Evolutionary conservation across 805 yeast species (phyloP).

Genomic region (Saturnispora sanitii): DNA sequence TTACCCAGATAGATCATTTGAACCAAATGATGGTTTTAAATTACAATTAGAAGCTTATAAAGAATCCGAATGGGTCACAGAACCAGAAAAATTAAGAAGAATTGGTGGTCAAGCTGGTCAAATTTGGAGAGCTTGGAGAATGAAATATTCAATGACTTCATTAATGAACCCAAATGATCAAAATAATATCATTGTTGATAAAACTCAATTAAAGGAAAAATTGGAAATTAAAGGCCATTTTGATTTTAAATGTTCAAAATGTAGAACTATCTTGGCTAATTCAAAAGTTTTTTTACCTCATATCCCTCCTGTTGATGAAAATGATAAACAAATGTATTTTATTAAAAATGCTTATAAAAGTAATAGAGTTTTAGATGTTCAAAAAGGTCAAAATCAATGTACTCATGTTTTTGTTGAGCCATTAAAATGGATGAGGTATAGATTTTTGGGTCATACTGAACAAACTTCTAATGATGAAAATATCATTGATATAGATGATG

Average conservation of each 20-base stretch:
- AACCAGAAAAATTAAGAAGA: conserved; percentile 19
- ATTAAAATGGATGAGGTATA: conserved; percentile 81
- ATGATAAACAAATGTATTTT: conserved; percentile 57
- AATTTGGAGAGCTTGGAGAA: conserved; percentile 15
- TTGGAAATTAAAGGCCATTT: conserved; percentile 14
- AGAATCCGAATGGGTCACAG: conserved; percentile 31
- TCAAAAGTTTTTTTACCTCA: conserved; percentile 56
- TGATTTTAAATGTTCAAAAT: conserved; percentile 64
- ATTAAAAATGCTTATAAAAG: conserved; percentile 54
- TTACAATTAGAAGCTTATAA: conserved; percentile 63
- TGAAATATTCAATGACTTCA: conserved; percentile 11
- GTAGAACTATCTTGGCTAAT: conserved; percentile 62
- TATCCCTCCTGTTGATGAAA: conserved; percentile 47
- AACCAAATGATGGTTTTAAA: conserved; percentile 67
- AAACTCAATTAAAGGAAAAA: conserved; percentile 10
- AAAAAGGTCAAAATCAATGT: conserved; percentile 52
- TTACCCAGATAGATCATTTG: conserved; percentile 35
- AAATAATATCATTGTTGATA: conserved; percentile 1
- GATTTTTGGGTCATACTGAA: conserved; percentile 23
- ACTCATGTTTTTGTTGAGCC: conserved; percentile 88
- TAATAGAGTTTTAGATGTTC: conserved; percentile 47
- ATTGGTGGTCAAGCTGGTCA: conserved; percentile 11
- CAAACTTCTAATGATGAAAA: not conserved
- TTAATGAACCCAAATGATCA: conserved; percentile 23
- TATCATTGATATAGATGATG: conserved; percentile 6